Percentiles rank a stretch among this genome's conserved stretches.
These are phyloP conservation scores for Chaetomiaceae sp. DNA, from an alignment of 2,329 filamentous ascomycete species.

Conservation along the genomic window DNA sequence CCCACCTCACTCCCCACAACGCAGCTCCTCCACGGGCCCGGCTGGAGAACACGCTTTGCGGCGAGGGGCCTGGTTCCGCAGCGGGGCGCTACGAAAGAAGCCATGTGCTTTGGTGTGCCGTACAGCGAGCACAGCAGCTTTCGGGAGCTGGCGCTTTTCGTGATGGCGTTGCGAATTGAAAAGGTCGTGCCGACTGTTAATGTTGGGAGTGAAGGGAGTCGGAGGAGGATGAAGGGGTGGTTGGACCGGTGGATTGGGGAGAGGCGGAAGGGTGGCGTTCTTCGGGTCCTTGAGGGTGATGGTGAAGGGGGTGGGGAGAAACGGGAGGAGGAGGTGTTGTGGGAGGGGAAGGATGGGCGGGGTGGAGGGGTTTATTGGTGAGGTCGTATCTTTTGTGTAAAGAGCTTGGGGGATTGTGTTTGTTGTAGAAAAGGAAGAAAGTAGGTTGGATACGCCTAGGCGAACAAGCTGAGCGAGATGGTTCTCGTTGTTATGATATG, in stretches of 20 bases:
- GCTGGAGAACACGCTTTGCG: conserved; percentile 72
- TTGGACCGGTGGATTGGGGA: conserved; percentile 59
- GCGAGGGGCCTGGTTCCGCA: conserved; percentile 72
- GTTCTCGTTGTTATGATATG: no score
- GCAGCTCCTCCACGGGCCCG: conserved; percentile 52
- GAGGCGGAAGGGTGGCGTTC: conserved; percentile 51
- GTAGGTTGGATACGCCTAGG: no score
- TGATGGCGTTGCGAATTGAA: conserved; percentile 81
- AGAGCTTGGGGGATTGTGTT: no score
- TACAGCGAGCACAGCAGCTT: conserved; percentile 97
- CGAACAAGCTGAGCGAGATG: no score
- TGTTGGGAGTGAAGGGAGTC: conserved; percentile 54
- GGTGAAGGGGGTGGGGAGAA: conserved; percentile 36
- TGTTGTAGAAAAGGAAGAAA: neutral
- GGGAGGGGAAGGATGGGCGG: conserved; percentile 39
- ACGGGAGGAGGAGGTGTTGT: conserved; percentile 35
- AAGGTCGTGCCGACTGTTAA: conserved; percentile 94
- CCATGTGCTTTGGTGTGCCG: conserved; percentile 87
- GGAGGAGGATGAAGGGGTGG: conserved; percentile 61
- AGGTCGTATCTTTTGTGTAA: no score
- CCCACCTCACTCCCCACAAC: conserved; percentile 48
- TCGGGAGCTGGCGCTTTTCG: conserved; percentile 87
- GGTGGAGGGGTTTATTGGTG: conserved; percentile 40
- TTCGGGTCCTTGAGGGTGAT: conserved; percentile 39
- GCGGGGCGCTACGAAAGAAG: conserved; percentile 75